These are phyloP conservation scores for Tetrahymena elliotti DNA, from an alignment of 73 alveolate genomes.

Conservation along the genomic window DNA sequence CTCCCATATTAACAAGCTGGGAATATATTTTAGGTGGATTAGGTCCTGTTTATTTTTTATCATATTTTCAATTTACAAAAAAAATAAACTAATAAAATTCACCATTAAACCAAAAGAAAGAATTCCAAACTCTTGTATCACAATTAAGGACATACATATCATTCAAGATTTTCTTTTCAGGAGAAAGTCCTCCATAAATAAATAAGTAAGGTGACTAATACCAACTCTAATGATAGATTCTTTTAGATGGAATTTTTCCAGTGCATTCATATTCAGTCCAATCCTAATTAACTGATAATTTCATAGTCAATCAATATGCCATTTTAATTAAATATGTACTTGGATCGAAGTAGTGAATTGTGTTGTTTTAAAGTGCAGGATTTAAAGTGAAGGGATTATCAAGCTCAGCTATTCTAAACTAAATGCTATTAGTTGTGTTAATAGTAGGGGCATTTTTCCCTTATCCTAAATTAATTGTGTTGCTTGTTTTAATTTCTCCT, in stretches of 20 bases:
- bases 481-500: background rate
- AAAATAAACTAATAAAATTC: background rate
- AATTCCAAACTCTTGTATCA: constrained; percentile 31
- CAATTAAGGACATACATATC: constrained; percentile 36
- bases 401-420: constrained; percentile 19
- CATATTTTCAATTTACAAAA: background rate
- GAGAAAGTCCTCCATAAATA: constrained; percentile 36
- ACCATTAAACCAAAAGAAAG: constrained; percentile 31
- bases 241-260: constrained; percentile 34
- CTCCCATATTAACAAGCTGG: constrained; percentile 13
- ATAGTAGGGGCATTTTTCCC: constrained; percentile 33
- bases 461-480: constrained; percentile 6
- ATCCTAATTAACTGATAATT: constrained; percentile 3
- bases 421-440: constrained; percentile 26
- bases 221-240: constrained; percentile 31
- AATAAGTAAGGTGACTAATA: constrained; percentile 29
- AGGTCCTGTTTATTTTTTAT: background rate
- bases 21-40: constrained; percentile 29
- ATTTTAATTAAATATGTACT: background rate
- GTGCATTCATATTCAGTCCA: constrained; percentile 23
- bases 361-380: constrained; percentile 17
- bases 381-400: constrained; percentile 4
- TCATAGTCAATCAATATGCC: background rate
- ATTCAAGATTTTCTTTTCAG: constrained; percentile 17
- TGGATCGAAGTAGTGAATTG: constrained; percentile 7